Base-by-base conservation (phyloP, 495 filamentous ascomycete species). In the Xanthoparmelia taractica region DNA sequence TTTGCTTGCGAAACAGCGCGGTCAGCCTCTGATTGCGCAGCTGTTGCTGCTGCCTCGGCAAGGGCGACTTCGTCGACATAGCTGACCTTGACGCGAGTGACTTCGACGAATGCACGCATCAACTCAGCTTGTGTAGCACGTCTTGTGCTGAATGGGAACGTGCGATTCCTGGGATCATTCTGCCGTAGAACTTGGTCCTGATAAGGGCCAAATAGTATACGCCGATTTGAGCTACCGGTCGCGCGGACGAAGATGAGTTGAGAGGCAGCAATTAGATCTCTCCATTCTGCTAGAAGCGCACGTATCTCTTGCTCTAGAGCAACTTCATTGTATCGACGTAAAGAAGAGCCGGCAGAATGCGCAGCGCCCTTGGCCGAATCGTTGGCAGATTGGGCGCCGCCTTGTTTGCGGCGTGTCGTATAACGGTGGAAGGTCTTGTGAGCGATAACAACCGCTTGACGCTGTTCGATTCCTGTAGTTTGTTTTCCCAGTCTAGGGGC, bases 401-500 rank as follows among this genome's bases (percentile, higher is more conserved):
- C 94, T 74, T 98, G 94, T 69, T 97, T 98, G 61, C 93, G 85
- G 48, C 94, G 81, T 0, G 94, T 98, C 0, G 94, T 98, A 69
- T 98, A 98, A 33, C 95, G 83, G 73, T 98, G 94, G 75, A 97
- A 97, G 0, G 95, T 96, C 74, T 98, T 97, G 72, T 97, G 94
- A 5, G 89, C 94, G 60, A 97, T 77, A 5, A 98, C 89, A 2
- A 84, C 84, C 11, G 92, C 89, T 69, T 94, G 87, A 63, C 88
- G 83, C 59, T 92, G 89, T 66, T 90, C 79, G 4, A 84, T 77
- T 4, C 91, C 91, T 34, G 83, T 77, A 55, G 83, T 76, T 63
- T 84, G 83, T 66, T 91, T 92, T 57, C 83, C 84, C 47, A 85
- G 75, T 66, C 89, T 91, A 0, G 95, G 92, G 0, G 89, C 86